Percentiles rank a stretch among this genome's conserved stretches.
These are phyloP conservation scores for Didymella keratinophila DNA, from an alignment of 2,329 filamentous ascomycete species.

Conservation along the genomic window DNA sequence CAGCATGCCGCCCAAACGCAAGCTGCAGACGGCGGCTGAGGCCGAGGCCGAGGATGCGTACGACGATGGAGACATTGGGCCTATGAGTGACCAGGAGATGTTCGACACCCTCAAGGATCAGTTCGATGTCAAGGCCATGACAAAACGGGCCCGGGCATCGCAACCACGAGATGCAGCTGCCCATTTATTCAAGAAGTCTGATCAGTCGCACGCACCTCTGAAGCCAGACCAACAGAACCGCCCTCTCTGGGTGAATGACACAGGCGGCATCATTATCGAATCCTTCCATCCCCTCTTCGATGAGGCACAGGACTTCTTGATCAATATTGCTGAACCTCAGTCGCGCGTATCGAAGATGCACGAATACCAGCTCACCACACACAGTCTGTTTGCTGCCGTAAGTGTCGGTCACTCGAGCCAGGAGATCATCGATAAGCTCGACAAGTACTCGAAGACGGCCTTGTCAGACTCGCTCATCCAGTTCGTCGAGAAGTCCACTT, in stretches of 20 bases:
- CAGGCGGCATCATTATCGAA: conserved; percentile 88
- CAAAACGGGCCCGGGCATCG: conserved; percentile 37
- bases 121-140: conserved; percentile 48
- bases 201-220: conserved; percentile 82
- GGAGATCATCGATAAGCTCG: conserved; percentile 89
- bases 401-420: conserved; percentile 89
- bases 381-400: conserved; percentile 94
- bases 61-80: conserved; percentile 58
- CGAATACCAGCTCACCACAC: conserved; percentile 89
- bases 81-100: conserved; percentile 57
- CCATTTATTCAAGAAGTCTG: conserved; percentile 66
- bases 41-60: conserved; percentile 61
- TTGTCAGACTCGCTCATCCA: conserved; percentile 80
- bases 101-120: conserved; percentile 55
- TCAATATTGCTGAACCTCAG: conserved; percentile 92
- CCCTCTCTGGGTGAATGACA: conserved; percentile 91
- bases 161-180: conserved; percentile 61
- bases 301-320: conserved; percentile 91
- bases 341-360: conserved; percentile 91
- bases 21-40: conserved; percentile 44
- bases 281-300: conserved; percentile 89
- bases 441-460: conserved; percentile 87
- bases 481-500: conserved; percentile 83
- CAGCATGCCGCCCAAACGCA: conserved; percentile 57
- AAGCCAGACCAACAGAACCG: conserved; percentile 90